phyloP scores from a whole-genome alignment of 2,329 filamentous ascomycete species.

The Ophiostoma perfectum region DNA sequence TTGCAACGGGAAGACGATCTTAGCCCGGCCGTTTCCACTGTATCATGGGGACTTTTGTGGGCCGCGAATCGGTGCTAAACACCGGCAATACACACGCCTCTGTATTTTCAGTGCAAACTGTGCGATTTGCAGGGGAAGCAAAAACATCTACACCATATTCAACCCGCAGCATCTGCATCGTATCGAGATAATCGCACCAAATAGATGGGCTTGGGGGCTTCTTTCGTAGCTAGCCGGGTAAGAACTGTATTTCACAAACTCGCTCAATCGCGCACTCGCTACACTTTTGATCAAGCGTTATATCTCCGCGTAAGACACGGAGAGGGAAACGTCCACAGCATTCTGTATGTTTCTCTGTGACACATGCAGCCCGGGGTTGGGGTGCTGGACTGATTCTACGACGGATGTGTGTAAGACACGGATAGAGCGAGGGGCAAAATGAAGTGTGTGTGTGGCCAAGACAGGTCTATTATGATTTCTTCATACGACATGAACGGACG shows the following conservation, averaged over 20 bases:
- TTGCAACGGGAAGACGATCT: conserved; percentile 3
- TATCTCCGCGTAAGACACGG: conserved; percentile 1
- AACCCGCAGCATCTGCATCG: background rate
- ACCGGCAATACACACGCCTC: background rate
- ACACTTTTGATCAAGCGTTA: background rate
- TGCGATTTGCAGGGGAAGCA: background rate
- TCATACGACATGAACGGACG: too few relatives aligned
- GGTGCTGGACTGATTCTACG: background rate
- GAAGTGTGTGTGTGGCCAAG: background rate
- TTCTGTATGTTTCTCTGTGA: conserved; percentile 2
- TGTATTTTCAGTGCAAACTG: background rate
- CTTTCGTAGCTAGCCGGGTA: background rate
- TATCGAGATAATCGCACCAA: background rate
- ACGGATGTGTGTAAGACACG: background rate
- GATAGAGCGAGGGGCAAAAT: background rate
- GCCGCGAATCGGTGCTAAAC: background rate
- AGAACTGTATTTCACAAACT: background rate
- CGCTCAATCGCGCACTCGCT: background rate
- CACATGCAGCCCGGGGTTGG: background rate
- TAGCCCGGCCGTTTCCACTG: conserved; percentile 4
- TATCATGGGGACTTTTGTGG: background rate
- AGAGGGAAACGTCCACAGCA: conserved; percentile 1
- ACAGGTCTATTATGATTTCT: background rate
- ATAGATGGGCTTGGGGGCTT: background rate
- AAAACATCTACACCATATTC: background rate